Conservation (phyloP, 2,329 filamentous ascomycete species). For the Neocucurbitaria cava region DNA sequence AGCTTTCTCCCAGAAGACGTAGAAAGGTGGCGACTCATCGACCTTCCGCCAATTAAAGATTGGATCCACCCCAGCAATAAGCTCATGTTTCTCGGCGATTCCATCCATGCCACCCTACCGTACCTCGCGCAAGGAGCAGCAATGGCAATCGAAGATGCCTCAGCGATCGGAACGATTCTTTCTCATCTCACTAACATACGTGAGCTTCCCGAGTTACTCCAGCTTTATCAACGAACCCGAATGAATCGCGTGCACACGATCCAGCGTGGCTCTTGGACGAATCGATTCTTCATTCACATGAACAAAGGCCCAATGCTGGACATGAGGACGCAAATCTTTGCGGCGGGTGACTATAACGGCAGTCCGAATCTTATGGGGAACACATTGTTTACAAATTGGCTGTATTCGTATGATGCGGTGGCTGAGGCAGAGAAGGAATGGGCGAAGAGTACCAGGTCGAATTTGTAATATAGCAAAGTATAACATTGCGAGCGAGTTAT, state of each 20-base stretch:
- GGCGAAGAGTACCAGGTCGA: no score
- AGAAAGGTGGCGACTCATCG: constrained; percentile 64
- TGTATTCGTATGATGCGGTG: constrained; percentile 1
- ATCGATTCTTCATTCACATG: constrained; percentile 8
- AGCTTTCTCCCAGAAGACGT: constrained; percentile 6
- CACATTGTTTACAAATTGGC: constrained; percentile 3
- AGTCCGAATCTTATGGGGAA: constrained; percentile 10
- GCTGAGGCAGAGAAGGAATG: no score
- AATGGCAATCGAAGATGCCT: constrained; percentile 68
- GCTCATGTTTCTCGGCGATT: constrained; percentile 30
- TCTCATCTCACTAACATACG: constrained; percentile 26
- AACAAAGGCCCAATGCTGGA: background rate
- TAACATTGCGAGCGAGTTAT: no score
- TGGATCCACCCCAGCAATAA: constrained; percentile 56
- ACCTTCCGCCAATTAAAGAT: constrained; percentile 63
- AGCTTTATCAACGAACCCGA: constrained; percentile 1
- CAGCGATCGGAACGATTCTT: background rate
- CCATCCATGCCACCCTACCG: constrained; percentile 33
- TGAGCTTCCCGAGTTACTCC: background rate
- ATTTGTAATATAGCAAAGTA: no score
- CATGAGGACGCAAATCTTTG: constrained; percentile 3
- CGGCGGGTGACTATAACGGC: constrained; percentile 2
- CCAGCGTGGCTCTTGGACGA: constrained; percentile 5
- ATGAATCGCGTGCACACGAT: constrained; percentile 1
- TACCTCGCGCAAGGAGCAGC: constrained; percentile 60